Base-by-base conservation (phyloP, 495 filamentous ascomycete genomes). In the Diplogelasinospora grovesii region DNA sequence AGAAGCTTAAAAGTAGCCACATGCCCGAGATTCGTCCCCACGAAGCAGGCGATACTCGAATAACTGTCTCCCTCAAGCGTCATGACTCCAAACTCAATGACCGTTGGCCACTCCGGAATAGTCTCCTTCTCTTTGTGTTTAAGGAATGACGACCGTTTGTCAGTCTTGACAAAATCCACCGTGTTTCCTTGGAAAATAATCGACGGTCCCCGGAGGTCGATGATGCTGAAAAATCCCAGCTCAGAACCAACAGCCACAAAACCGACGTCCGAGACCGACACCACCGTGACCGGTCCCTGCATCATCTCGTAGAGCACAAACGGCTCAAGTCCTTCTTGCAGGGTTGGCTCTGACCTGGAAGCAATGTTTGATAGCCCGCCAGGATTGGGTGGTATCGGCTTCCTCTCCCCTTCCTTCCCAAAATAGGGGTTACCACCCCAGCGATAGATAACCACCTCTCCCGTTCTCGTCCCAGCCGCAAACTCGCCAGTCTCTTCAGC, bases 31-130 rank as follows among this genome's bases (percentile, higher is more conserved):
- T 82, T 89, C 0, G 90, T 97, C 8, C 93, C 92, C 3, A 92
- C 83, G 52, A 96, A 95, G 49, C 89, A 83, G 32, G 82, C 79
- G 39, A 98, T 94, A 49, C 86, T 94, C 5, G 90, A 95, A 53
- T 94, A 98, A 46, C 85, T 82, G 61, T 96, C 90, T 0, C 83
- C 86, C 30, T 97, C 92, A 14, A 95, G 66, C 9, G 83, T 92
- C 79, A 98, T 82, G 21, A 96, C 86, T 43, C 85, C 87, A 67
- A 97, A 98, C 59, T 95, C 85, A 8, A 96, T 73, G 26, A 63
- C 67, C 5, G 81, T 86, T 21, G 79, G 78, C 79, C 79, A 94
- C 55, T 93, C 90, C 20, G 75, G 62, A 13, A 31, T 39, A 59
- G 41, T 56, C 3, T 60, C 60, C 21, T 73, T 59, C 13, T 62